Evolutionary conservation across 78 protist species (phyloP).

Genomic region (Blattamonas nauphoetae): DNA sequence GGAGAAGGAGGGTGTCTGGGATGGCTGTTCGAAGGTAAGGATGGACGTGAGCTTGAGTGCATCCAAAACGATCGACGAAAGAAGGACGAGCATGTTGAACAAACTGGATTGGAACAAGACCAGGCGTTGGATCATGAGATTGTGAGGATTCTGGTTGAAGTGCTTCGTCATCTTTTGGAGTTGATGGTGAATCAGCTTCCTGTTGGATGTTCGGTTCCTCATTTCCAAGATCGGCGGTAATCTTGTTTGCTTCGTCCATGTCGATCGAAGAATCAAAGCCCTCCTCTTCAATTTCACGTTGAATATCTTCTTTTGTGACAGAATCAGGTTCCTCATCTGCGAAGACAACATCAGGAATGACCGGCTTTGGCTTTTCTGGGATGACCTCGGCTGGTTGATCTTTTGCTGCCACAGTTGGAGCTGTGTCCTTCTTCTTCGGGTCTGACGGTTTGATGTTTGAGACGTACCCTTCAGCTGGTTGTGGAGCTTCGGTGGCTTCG

Average conservation of each 20-base stretch:
- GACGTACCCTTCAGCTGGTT: not conserved
- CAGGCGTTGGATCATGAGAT: not conserved
- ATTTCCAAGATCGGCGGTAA: no score
- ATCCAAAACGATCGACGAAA: not conserved
- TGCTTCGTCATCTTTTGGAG: not conserved
- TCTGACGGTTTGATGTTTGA: not conserved
- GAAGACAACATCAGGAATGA: not conserved
- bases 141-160: not conserved
- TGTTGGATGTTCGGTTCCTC: not conserved
- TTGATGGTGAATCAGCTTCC: not conserved
- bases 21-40: not conserved
- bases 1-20: not conserved
- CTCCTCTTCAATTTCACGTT: not conserved
- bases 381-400: not conserved
- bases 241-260: not conserved
- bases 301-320: no score
- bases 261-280: no score
- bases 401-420: not conserved
- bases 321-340: not conserved
- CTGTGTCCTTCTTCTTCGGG: not conserved
- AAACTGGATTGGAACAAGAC: no score
- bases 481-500: not conserved
- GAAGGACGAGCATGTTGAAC: no score
- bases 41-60: not conserved
- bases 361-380: not conserved